Conservation (phyloP, 192 early-diverging fungal genomes). For the Phycomyces blakesleeanus region DNA sequence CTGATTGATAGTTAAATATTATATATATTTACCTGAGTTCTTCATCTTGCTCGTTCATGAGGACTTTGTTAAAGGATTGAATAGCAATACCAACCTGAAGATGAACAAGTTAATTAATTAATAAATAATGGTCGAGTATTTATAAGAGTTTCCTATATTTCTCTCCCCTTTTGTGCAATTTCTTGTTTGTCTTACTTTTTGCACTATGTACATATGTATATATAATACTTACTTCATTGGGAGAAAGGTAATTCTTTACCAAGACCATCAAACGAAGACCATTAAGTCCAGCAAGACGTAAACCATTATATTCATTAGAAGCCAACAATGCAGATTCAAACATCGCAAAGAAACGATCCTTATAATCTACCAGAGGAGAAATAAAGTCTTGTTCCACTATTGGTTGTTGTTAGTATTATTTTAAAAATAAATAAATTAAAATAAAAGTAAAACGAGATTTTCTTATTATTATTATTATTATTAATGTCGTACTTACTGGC, state of each 20-base stretch:
- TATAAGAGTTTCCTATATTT: too few relatives aligned
- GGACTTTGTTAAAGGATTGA: constrained; percentile 46
- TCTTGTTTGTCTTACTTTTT: too few relatives aligned
- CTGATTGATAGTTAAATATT: not conserved
- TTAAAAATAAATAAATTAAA: too few relatives aligned
- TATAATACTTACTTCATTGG: constrained; percentile 57
- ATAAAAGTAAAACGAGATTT: not conserved
- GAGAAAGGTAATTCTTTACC: constrained; percentile 48
- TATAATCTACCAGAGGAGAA: constrained; percentile 65
- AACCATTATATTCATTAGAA: constrained; percentile 70
- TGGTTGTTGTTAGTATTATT: too few relatives aligned
- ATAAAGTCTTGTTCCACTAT: constrained; percentile 50
- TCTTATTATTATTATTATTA: not conserved
- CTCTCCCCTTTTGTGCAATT: not conserved
- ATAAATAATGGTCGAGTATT: not conserved
- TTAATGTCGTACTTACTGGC: constrained; percentile 8
- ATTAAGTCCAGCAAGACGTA: constrained; percentile 67
- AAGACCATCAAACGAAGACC: constrained; percentile 67
- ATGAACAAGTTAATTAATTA: too few relatives aligned
- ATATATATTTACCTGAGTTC: constrained; percentile 40
- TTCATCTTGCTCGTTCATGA: constrained; percentile 45
- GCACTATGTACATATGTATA: too few relatives aligned
- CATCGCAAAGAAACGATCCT: constrained; percentile 72
- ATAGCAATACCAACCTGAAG: constrained; percentile 42
- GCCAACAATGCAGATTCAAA: constrained; percentile 64